Conservation (phyloP, 2,329 filamentous ascomycete genomes). For the Trichoderma asperellum region DNA sequence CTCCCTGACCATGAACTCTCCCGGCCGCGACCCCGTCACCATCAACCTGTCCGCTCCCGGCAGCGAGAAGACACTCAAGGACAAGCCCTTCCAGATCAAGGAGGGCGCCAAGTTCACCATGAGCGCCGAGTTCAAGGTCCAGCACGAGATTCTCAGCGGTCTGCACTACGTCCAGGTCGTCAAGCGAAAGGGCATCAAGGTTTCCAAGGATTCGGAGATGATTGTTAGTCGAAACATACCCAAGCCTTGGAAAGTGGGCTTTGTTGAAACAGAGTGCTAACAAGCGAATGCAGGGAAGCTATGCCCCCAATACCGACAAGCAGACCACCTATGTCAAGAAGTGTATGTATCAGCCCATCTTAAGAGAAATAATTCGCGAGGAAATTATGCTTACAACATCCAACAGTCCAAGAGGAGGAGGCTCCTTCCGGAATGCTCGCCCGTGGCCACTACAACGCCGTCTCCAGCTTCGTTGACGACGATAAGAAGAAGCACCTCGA, state of each 20-base stretch:
- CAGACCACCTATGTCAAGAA: constrained; percentile 86
- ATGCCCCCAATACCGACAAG: constrained; percentile 88
- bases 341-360: constrained; percentile 64
- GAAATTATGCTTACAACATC: constrained; percentile 22
- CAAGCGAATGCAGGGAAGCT: constrained; percentile 69
- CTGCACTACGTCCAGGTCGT: constrained; percentile 95
- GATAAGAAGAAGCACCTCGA: constrained; percentile 87
- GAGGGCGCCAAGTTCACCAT: constrained; percentile 93
- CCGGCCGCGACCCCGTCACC: constrained; percentile 80
- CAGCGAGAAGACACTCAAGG: constrained; percentile 77
- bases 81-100: constrained; percentile 96
- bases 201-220: constrained; percentile 97
- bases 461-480: constrained; percentile 92
- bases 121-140: constrained; percentile 91
- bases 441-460: constrained; percentile 86
- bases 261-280: constrained; percentile 33
- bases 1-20: constrained; percentile 83
- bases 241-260: neutral
- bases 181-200: constrained; percentile 82
- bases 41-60: constrained; percentile 81
- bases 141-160: constrained; percentile 93
- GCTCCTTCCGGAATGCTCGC: constrained; percentile 89
- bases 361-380: neutral
- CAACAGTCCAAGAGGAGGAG: constrained; percentile 84
- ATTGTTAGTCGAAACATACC: constrained; percentile 65